Evolutionary conservation across 2,329 filamentous ascomycete genomes (phyloP), one percentile per base, ranked within the genome.

Genomic region (Alternaria sp.): DNA sequence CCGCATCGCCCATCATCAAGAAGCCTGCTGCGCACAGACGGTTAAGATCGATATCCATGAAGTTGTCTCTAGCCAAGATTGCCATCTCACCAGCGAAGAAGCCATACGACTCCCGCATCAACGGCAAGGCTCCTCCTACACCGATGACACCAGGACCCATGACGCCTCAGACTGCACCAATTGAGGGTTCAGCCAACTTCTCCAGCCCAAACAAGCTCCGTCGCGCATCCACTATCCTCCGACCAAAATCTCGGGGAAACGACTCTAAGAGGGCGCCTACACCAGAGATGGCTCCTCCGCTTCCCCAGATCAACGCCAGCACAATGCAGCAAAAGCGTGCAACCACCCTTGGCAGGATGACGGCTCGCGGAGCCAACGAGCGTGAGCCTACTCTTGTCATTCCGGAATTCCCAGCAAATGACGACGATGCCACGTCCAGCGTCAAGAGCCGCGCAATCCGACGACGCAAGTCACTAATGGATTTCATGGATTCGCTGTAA

Each of bases 391-490:
- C 66, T 2, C 62, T 79, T 43, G 65, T 75, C 26, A 61, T 79
- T 5, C 77, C 77, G 36, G 71, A 72, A 1, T 79, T 70, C 58
- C 71, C 74, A 4, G 64, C 62, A 20, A 64, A 63, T n/a, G 59
- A 68, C 34, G 56, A 63, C 16, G 55, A 42, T 14, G 32, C 8
- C n/a, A 54, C 61, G 51, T 58, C 60, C 30, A 68, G 59, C 58
- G 53, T 71, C 48, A 77, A 75, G 60, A 64, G 65, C 44, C 68
- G 70, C 41, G 66, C 65, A 38, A 41, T 79, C 32, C 71, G 69
- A 42, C 78, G 78, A 69, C 69, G 77, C 44, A 78, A 76, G 62
- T 78, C 75, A 38, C 61, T 78, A 26, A 76, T 79, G 74, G 75
- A 76, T 52, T 67, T 78, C 51, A 68, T 77, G 46, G 59, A 63